Evolutionary conservation across 768 basidiomycete genomes (phyloP).

Genomic region (Suillus brevipes): DNA sequence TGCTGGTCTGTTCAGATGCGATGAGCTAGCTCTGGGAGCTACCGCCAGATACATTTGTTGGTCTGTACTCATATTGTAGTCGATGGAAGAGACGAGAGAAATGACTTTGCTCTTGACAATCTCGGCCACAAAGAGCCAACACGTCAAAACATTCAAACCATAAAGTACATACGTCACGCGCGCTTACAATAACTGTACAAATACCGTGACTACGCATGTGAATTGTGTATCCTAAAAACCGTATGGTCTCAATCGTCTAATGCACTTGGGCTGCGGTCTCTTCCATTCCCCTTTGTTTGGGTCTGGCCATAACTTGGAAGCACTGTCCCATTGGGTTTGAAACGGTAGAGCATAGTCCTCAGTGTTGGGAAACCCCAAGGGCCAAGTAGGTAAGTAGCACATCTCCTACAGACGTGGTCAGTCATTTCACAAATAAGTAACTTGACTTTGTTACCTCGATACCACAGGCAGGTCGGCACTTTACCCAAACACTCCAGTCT

Average conservation of each 20-base stretch:
- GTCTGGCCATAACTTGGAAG: neutral
- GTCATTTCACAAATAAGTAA: neutral
- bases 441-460: conserved; percentile 7
- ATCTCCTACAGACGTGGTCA: conserved; percentile 20
- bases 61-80: conserved; percentile 44
- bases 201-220: neutral
- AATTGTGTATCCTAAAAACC: neutral
- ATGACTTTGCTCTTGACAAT: neutral
- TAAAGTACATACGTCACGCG: neutral
- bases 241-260: conserved; percentile 17
- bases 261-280: conserved; percentile 25
- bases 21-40: conserved; percentile 37
- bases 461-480: conserved; percentile 17
- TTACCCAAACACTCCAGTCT: conserved; percentile 26
- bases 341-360: neutral
- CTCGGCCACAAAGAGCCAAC: conserved; percentile 4
- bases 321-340: neutral
- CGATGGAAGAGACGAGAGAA: neutral
- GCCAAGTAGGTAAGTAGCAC: conserved; percentile 30
- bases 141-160: neutral
- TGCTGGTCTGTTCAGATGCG: conserved; percentile 46
- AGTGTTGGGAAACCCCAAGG: conserved; percentile 9
- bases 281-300: conserved; percentile 18
- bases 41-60: conserved; percentile 61
- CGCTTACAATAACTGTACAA: neutral